Evolutionary conservation across 73 alveolate species (phyloP).

Genomic region (Blepharisma japonicum): DNA sequence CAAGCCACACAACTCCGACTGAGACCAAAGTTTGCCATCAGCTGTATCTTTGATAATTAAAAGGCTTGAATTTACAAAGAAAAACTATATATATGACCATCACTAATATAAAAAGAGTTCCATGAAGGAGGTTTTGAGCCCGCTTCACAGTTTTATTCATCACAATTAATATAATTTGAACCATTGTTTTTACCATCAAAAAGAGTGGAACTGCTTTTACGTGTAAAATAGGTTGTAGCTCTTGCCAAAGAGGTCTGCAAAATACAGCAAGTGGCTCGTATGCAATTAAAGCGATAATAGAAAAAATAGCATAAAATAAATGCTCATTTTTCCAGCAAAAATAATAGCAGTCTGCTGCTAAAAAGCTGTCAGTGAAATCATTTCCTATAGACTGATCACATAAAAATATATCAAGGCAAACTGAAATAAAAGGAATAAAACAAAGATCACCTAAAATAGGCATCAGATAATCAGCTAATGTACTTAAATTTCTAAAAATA

Average conservation of each 20-base stretch:
- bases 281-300: too few relatives aligned
- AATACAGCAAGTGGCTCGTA: slow-evolving; percentile 26
- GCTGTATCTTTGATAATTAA: slow-evolving; percentile 4
- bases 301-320: too few relatives aligned
- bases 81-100: neutral
- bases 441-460: too few relatives aligned
- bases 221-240: neutral
- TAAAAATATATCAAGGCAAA: too few relatives aligned
- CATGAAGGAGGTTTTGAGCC: neutral
- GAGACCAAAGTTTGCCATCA: slow-evolving; percentile 12
- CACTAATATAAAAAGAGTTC: neutral
- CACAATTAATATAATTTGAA: slow-evolving; percentile 9
- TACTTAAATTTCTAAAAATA: too few relatives aligned
- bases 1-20: too few relatives aligned
- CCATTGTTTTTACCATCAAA: slow-evolving; percentile 3
- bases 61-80: neutral
- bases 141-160: neutral
- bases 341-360: too few relatives aligned
- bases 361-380: too few relatives aligned
- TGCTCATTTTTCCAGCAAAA: too few relatives aligned
- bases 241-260: slow-evolving; percentile 28
- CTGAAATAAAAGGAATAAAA: too few relatives aligned
- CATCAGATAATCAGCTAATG: too few relatives aligned
- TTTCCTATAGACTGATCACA: too few relatives aligned
- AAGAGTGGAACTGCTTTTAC: slow-evolving; percentile 18